phyloP scores from a whole-genome alignment of 129 eudicot genomes.

The Chrysanthemum seticuspe region DNA sequence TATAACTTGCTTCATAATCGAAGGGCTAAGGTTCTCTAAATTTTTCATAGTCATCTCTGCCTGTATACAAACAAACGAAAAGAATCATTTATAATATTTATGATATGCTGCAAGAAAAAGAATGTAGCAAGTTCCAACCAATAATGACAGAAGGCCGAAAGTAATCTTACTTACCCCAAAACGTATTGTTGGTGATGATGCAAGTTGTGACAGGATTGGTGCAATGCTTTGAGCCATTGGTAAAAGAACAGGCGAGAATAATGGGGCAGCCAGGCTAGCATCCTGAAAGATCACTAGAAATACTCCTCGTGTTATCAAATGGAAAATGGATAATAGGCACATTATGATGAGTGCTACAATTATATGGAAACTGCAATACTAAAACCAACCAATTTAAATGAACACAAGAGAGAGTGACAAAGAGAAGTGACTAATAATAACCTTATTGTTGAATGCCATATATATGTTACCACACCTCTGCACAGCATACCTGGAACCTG shows the following conservation, averaged over 20 bases:
- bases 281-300: slow-evolving; percentile 57
- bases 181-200: slow-evolving; percentile 78
- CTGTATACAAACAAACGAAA: slow-evolving; percentile 29
- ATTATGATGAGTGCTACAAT: slow-evolving; percentile 7
- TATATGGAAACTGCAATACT: slow-evolving; percentile 12
- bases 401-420: not conserved
- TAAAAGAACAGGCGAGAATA: slow-evolving; percentile 83
- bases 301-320: not conserved
- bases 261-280: slow-evolving; percentile 79
- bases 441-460: slow-evolving; percentile 95
- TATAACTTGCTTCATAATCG: slow-evolving; percentile 82
- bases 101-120: not conserved
- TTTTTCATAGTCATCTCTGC: slow-evolving; percentile 95
- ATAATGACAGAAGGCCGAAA: slow-evolving; percentile 2
- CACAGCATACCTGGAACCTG: slow-evolving; percentile 97
- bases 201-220: slow-evolving; percentile 75
- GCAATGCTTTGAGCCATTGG: slow-evolving; percentile 87
- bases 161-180: slow-evolving; percentile 64
- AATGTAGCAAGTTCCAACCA: not conserved
- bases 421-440: slow-evolving; percentile 29
- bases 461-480: slow-evolving; percentile 78
- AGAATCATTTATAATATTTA: not conserved
- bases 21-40: slow-evolving; percentile 80
- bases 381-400: not conserved
- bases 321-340: slow-evolving; percentile 6